Evolutionary conservation across 306 rosid genomes (phyloP).

Genomic region (Castanopsis chinensis): DNA sequence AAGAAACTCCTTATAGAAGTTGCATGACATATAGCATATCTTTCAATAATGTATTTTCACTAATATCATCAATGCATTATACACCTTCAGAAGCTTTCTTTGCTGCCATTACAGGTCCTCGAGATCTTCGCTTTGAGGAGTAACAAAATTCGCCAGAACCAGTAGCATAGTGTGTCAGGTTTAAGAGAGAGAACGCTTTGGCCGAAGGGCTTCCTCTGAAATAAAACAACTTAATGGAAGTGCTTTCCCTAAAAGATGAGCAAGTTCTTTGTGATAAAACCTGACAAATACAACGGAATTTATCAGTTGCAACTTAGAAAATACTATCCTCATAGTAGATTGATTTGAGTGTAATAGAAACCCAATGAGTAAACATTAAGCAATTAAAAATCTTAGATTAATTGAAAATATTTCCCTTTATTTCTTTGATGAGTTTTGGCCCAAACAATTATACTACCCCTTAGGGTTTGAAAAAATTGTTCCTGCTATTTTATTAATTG

Average conservation of each 20-base stretch:
- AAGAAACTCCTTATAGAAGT: background rate
- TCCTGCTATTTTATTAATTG: background rate
- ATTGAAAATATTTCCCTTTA: background rate
- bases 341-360: background rate
- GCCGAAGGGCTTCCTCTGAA: slow-evolving; percentile 48
- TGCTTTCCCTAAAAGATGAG: slow-evolving; percentile 46
- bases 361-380: background rate
- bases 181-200: slow-evolving; percentile 42
- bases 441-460: too few species aligned
- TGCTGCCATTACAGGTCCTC: slow-evolving; percentile 92
- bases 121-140: slow-evolving; percentile 80
- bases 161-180: slow-evolving; percentile 38
- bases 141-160: slow-evolving; percentile 42
- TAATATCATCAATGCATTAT: slow-evolving; percentile 5
- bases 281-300: slow-evolving; percentile 37
- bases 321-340: background rate
- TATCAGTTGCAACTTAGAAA: slow-evolving; percentile 12
- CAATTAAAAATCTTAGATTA: background rate
- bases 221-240: slow-evolving; percentile 43
- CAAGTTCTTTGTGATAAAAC: slow-evolving; percentile 54
- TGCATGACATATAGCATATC: background rate
- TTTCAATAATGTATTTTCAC: background rate
- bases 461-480: too few species aligned
- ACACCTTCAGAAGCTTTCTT: slow-evolving; percentile 79
- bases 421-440: too few species aligned